Percentiles rank a stretch among this genome's conserved stretches.
phyloP scores from a whole-genome alignment of 805 yeast species.

The Kazachstania africana region DNA sequence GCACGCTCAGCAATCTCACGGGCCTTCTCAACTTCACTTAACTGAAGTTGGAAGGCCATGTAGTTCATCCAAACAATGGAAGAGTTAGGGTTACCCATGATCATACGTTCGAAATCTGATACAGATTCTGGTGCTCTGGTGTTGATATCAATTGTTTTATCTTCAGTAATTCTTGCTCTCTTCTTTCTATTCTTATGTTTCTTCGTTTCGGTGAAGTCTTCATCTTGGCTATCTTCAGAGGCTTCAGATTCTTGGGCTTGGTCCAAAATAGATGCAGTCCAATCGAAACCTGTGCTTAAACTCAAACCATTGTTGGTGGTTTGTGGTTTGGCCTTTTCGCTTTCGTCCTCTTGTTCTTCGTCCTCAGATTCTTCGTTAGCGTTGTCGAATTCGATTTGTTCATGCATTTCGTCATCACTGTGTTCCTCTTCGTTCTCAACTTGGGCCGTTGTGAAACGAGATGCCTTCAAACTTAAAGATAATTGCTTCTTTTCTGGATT shows the following conservation, averaged over 20 bases:
- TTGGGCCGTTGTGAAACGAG: slow-evolving; percentile 49
- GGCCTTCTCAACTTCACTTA: slow-evolving; percentile 89
- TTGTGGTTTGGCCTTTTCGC: slow-evolving; percentile 3
- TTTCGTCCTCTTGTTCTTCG: slow-evolving; percentile 22
- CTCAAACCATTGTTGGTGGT: slow-evolving; percentile 47
- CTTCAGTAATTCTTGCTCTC: slow-evolving; percentile 41
- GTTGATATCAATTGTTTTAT: slow-evolving; percentile 73
- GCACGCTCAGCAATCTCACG: slow-evolving; percentile 91
- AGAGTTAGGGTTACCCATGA: slow-evolving; percentile 87
- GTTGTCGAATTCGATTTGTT: slow-evolving; percentile 19
- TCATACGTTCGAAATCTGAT: slow-evolving; percentile 81
- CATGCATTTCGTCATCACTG: slow-evolving; percentile 17
- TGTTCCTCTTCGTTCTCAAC: slow-evolving; percentile 11
- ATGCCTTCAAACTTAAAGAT: slow-evolving; percentile 89
- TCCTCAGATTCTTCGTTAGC: slow-evolving; percentile 24
- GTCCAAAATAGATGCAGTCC: slow-evolving; percentile 86
- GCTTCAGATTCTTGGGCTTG: slow-evolving; percentile 54
- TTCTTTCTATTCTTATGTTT: slow-evolving; percentile 38
- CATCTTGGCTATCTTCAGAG: slow-evolving; percentile 47
- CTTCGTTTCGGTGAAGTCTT: slow-evolving; percentile 33
- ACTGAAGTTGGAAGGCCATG: slow-evolving; percentile 94
- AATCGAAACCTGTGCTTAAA: slow-evolving; percentile 75
- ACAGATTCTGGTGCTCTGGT: slow-evolving; percentile 86
- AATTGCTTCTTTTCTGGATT: slow-evolving; percentile 59
- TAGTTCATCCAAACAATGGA: slow-evolving; percentile 95